phyloP scores from a whole-genome alignment of 306 rosid genomes.

The Trifolium pratense region DNA sequence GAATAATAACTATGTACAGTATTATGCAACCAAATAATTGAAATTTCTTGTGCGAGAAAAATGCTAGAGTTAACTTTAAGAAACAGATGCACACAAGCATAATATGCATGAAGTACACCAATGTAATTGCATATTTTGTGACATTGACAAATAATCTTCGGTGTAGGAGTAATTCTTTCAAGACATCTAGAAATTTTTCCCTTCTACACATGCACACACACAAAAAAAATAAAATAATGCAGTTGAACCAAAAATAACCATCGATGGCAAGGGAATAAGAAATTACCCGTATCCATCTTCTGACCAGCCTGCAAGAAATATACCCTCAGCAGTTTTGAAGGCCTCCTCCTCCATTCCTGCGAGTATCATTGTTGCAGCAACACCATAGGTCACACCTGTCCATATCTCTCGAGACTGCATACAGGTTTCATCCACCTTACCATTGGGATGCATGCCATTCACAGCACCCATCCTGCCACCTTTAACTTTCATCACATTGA shows the following conservation, averaged over 20 bases:
- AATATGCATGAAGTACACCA: not conserved
- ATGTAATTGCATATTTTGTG: not conserved
- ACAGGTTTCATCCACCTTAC: conserved; percentile 96
- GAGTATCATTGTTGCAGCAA: conserved; percentile 93
- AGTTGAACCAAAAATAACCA: conserved; percentile 17
- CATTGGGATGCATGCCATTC: conserved; percentile 94
- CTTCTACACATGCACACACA: not conserved
- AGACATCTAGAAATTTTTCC: conserved; percentile 20
- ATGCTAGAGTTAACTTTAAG: not conserved
- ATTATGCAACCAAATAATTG: not conserved
- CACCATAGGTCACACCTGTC: conserved; percentile 93
- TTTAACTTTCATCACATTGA: conserved; percentile 89
- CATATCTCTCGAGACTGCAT: conserved; percentile 99
- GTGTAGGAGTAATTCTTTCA: not conserved
- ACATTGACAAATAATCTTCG: conserved; percentile 7
- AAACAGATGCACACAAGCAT: conserved; percentile 12
- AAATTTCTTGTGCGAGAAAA: not conserved
- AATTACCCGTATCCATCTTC: conserved; percentile 97
- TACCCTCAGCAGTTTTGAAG: conserved; percentile 86
- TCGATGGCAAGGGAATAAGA: conserved; percentile 10
- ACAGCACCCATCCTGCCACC: conserved; percentile 99
- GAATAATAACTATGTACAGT: not conserved
- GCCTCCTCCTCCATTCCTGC: conserved; percentile 97
- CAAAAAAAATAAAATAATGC: not conserved
- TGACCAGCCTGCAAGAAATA: conserved; percentile 92